Percentiles rank a stretch among this genome's conserved stretches.
Evolutionary conservation across 2,329 filamentous ascomycete species (phyloP).

Genomic region (Didymellaceae sp.): DNA sequence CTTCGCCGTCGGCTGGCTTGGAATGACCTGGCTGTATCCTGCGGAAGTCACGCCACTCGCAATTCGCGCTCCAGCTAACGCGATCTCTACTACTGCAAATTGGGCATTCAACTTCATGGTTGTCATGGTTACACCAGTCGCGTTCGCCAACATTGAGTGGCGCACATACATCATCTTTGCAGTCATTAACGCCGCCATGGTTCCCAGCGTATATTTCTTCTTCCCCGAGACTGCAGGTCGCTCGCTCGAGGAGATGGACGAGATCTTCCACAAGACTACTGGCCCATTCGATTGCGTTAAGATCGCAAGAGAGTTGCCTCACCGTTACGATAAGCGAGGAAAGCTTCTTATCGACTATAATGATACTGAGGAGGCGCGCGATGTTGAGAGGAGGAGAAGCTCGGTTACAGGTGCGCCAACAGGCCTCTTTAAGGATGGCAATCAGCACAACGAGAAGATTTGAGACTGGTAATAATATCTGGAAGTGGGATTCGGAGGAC

Average conservation of each 20-base stretch:
- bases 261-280: conserved; percentile 66
- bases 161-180: conserved; percentile 64
- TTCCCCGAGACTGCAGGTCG: conserved; percentile 65
- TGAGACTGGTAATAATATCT: not conserved
- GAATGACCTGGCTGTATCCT: conserved; percentile 65
- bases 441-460: conserved; percentile 17
- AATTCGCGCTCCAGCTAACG: conserved; percentile 87
- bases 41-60: conserved; percentile 89
- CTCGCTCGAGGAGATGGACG: conserved; percentile 56
- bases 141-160: conserved; percentile 63
- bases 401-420: conserved; percentile 27
- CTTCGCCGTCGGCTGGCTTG: conserved; percentile 83
- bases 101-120: conserved; percentile 62
- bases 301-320: conserved; percentile 59
- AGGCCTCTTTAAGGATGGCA: conserved; percentile 11
- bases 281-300: conserved; percentile 58
- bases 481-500: no score
- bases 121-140: conserved; percentile 70
- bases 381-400: conserved; percentile 40
- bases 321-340: conserved; percentile 65
- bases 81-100: conserved; percentile 78
- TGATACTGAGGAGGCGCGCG: conserved; percentile 44
- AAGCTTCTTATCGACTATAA: conserved; percentile 62
- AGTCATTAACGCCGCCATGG: conserved; percentile 62
- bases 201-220: conserved; percentile 66